Conservation (phyloP, 768 basidiomycete species). For the Tubosaeta brunneosetosa region DNA sequence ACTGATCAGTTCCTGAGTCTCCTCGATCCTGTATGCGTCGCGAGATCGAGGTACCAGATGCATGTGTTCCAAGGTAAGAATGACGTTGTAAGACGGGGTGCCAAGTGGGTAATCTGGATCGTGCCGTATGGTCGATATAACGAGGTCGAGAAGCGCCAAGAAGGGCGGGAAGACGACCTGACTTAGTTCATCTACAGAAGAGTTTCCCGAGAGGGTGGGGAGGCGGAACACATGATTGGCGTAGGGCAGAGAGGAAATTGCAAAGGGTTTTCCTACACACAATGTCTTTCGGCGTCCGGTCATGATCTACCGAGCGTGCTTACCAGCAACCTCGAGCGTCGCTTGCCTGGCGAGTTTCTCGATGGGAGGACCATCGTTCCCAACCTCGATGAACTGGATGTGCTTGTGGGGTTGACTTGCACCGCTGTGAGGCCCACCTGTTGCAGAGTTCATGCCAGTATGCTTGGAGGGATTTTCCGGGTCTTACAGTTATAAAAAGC, state of each 20-base stretch:
- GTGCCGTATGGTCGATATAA: conserved; percentile 67
- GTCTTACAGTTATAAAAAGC: conserved; percentile 87
- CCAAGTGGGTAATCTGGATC: conserved; percentile 58
- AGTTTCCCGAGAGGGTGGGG: conserved; percentile 18
- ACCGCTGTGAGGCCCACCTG: conserved; percentile 74
- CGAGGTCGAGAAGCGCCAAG: conserved; percentile 70
- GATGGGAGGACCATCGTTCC: conserved; percentile 66
- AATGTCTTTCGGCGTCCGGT: conserved; percentile 1
- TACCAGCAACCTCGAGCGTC: conserved; percentile 44
- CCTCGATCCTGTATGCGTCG: conserved; percentile 52
- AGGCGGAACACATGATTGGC: conserved; percentile 72
- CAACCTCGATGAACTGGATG: conserved; percentile 75
- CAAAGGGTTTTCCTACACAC: conserved; percentile 63
- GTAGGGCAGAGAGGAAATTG: conserved; percentile 64
- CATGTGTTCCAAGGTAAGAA: conserved; percentile 79
- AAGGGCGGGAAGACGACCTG: conserved; percentile 54
- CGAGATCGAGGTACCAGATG: conserved; percentile 76
- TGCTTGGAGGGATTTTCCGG: not conserved
- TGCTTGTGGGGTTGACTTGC: conserved; percentile 92
- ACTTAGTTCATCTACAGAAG: conserved; percentile 42
- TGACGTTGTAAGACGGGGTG: conserved; percentile 75
- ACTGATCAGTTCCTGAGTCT: conserved; percentile 55
- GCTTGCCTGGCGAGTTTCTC: conserved; percentile 61
- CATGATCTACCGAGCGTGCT: not conserved
- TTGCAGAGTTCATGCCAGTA: not conserved